Evolutionary conservation across 225 moss, liverwort and hornwort genomes (phyloP), one percentile per base, ranked within the genome.

Genomic region (Lunularia cruciata): DNA sequence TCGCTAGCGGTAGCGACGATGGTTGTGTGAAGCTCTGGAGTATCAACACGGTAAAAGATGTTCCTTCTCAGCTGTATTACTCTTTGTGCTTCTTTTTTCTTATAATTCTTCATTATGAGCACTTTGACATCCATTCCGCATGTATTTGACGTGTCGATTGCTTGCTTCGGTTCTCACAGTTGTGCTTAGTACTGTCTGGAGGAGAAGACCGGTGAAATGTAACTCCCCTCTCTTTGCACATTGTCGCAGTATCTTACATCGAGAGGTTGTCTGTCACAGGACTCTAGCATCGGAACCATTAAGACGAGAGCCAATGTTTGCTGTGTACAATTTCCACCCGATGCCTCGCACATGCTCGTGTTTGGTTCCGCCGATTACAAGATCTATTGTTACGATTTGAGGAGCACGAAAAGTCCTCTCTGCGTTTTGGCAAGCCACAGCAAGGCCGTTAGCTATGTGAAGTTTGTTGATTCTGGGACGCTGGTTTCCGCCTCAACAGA

Each of bases 1-100:
- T 98, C 72, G 96, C 93, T 12, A 98, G 96, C 72, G 96, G 93
- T 47, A 98, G 96, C 72, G 96, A 98, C 68, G 96, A 98, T 70
- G 86, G 89, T 42, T 88, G 85, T 76, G 96, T 98, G 43, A 98
- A 98, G 71, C 72, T 98, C 25, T 98, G 96, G 96, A 98, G 96
- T 71, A 98, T 98, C 56, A 98, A 91, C 75, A 89, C 91, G 89
- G 96, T 98, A 72, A 47, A 38, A 26, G 36, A 1, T 8, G 34
- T 49, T 8, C 34, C 12, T 33, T 27, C 22, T 52, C 14, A 52
- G 0, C 0, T 16, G 43, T 11, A 10, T 10, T 11, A 16, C 43
- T 43, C 14, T 39, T 25, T 3, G 25, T 9, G 18, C 34, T 12
- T 33, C 18, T 2, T 35, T 19, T 1, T 33, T 19, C 6, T 10